These are phyloP conservation scores for Microstegium vimineum DNA, from an alignment of 176 grass and related monocot genomes.

Conservation along the genomic window DNA sequence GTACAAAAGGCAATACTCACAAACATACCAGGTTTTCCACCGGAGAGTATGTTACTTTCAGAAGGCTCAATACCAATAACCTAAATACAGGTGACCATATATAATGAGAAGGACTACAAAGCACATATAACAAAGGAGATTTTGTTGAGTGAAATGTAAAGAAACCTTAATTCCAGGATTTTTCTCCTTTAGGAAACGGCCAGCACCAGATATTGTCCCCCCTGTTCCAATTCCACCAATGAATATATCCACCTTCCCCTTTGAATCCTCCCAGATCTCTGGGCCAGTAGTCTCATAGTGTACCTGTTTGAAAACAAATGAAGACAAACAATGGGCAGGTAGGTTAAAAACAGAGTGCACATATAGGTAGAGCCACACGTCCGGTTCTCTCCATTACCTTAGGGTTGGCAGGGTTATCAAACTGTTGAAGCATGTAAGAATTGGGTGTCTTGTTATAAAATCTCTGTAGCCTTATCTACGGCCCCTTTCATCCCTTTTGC, in stretches of 20 bases:
- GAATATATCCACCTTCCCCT: slow-evolving; percentile 88
- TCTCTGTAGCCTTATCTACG: slow-evolving; percentile 84
- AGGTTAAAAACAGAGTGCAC: background rate
- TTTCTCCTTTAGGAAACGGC: slow-evolving; percentile 76
- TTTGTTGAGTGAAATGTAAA: background rate
- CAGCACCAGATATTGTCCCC: slow-evolving; percentile 87
- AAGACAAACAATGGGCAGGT: background rate
- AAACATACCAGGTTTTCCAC: slow-evolving; percentile 87
- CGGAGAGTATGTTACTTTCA: slow-evolving; percentile 93
- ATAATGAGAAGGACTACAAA: slow-evolving; percentile 14
- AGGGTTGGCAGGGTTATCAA: slow-evolving; percentile 95
- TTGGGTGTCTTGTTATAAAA: slow-evolving; percentile 78
- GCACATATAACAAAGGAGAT: slow-evolving; percentile 3
- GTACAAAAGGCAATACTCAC: background rate
- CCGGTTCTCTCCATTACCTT: slow-evolving; percentile 38
- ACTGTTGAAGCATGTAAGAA: slow-evolving; percentile 93
- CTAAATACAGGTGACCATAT: slow-evolving; percentile 29
- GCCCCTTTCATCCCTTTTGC: slow-evolving; percentile 96
- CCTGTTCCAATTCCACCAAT: slow-evolving; percentile 93
- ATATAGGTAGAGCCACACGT: background rate
- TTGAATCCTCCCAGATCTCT: slow-evolving; percentile 98
- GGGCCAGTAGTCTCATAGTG: slow-evolving; percentile 95
- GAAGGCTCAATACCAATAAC: slow-evolving; percentile 91
- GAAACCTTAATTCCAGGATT: slow-evolving; percentile 92
- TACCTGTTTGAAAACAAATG: slow-evolving; percentile 47